A percentile compares a stretch with the other conserved stretches of the same genome.
Conservation (phyloP, 2,329 filamentous ascomycete species). For the Calonectria ilicicola region DNA sequence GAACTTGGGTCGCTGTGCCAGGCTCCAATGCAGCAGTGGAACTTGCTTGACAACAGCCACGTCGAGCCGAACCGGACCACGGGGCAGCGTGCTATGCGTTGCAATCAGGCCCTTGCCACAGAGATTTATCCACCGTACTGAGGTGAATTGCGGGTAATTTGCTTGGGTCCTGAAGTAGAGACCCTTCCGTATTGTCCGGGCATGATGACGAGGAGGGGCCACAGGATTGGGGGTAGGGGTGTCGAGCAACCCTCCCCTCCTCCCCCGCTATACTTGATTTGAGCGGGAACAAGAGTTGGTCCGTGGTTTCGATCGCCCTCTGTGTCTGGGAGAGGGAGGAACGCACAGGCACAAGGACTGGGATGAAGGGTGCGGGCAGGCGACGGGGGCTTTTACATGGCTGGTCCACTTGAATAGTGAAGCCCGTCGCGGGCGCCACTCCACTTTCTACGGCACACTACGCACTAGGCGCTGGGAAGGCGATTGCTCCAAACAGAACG, state of each 20-base stretch:
- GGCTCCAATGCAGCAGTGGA: slow-evolving; percentile 32
- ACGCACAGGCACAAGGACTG: slow-evolving; percentile 37
- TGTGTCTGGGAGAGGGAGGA: slow-evolving; percentile 39
- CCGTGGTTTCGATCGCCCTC: slow-evolving; percentile 40
- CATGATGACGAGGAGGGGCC: slow-evolving; percentile 21
- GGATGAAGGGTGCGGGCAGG: slow-evolving; percentile 40
- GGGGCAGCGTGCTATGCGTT: slow-evolving; percentile 28
- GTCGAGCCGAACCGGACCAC: slow-evolving; percentile 29
- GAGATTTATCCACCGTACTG: slow-evolving; percentile 1
- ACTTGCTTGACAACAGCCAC: slow-evolving; percentile 20
- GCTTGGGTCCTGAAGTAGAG: neutral
- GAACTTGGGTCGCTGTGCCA: slow-evolving; percentile 36
- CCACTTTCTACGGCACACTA: slow-evolving; percentile 32
- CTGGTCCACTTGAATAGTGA: slow-evolving; percentile 23
- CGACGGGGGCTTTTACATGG: slow-evolving; percentile 13
- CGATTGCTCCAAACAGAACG: neutral
- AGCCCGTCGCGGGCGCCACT: slow-evolving; percentile 32
- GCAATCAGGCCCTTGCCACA: slow-evolving; percentile 6
- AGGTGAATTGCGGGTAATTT: neutral
- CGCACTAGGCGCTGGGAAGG: slow-evolving; percentile 22
- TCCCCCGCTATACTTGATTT: slow-evolving; percentile 19
- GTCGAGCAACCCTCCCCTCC: neutral
- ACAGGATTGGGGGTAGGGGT: neutral
- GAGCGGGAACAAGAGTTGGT: slow-evolving; percentile 44
- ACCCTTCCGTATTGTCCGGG: slow-evolving; percentile 17